Evolutionary conservation across 306 rosid genomes (phyloP), one percentile per base, ranked within the genome.

Genomic region (Dalbergia oliveri): DNA sequence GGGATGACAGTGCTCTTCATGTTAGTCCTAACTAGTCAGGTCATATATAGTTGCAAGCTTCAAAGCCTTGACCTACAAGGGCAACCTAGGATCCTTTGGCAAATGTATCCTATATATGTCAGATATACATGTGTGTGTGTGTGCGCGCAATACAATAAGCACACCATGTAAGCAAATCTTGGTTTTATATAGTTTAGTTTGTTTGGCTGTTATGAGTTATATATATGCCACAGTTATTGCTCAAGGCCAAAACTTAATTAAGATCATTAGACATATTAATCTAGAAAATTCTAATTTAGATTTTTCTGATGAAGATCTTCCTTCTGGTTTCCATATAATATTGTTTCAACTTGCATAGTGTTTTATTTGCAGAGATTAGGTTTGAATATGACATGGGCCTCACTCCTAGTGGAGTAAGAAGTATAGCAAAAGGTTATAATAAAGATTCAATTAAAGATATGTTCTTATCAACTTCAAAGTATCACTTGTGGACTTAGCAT

Each of bases 11-110:
- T 26, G 68, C 18, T 63, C 33, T 34, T 64, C 58, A 21, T 79
- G 47, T 9, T 72, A 49, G 57, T 37, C 43, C 51, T 51, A 26
- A 35, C 26, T 14, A 23, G 61, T 64, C 54, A 53, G 60, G 50
- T 54, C 74, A 15, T 65, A 26, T 26, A 9, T 67, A 44, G 44
- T 47, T 58, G 37, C 57, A 56, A 26, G 75, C 37, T 72, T 64
- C 5, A 66, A 26, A 54, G 60, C 62, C 54, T 73, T 31, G 8
- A 65, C 56, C 74, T 19, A 6, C 6, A 26, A 81, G 84, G 84
- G 84, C 75, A 81, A 81, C 84, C 14, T 9, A 63, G 45, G 41
- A 73, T 66, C 84, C 84, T 81, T 81, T 81, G 84, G 80, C 84
- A 81, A 81, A 73, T 53, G 5, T 80, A 63, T 72, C 59, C 67